Percentiles rank a stretch among this genome's conserved stretches.
Evolutionary conservation across 2,329 filamentous ascomycete genomes (phyloP).

Genomic region (Verticillium klebahnii): DNA sequence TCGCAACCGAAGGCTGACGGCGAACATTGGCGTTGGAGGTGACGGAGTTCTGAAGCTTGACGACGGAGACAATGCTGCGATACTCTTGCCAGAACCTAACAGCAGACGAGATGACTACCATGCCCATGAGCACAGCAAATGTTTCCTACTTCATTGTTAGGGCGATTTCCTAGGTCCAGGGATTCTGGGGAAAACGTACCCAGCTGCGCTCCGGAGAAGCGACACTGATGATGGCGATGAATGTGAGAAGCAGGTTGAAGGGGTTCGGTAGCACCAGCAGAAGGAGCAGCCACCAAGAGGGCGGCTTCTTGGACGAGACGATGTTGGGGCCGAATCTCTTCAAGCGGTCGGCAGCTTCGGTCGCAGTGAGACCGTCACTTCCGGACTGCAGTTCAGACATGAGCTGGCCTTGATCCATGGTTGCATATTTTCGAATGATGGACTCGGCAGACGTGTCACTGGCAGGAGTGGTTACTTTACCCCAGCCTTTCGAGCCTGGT

Average conservation of each 20-base stretch:
- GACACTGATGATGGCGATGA: constrained; percentile 19
- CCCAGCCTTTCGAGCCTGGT: not conserved
- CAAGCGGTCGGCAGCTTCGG: constrained; percentile 16
- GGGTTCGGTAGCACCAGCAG: constrained; percentile 20
- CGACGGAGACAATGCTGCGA: constrained; percentile 19
- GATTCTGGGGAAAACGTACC: constrained; percentile 1
- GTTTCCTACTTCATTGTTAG: not conserved
- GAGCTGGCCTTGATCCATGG: constrained; percentile 11
- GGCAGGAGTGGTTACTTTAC: not conserved
- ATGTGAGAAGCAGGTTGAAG: constrained; percentile 18
- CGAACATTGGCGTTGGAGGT: constrained; percentile 15
- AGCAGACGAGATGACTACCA: constrained; percentile 19
- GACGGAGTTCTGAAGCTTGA: constrained; percentile 19
- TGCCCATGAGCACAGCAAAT: constrained; percentile 19
- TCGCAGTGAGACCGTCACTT: constrained; percentile 14
- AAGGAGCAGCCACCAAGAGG: constrained; percentile 20
- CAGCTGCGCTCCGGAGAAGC: constrained; percentile 13
- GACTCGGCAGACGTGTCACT: constrained; percentile 9
- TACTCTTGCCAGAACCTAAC: constrained; percentile 24
- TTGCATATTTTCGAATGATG: constrained; percentile 15
- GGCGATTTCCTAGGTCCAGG: not conserved
- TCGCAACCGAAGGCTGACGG: constrained; percentile 4
- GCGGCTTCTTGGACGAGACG: constrained; percentile 17
- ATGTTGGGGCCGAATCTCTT: constrained; percentile 17
- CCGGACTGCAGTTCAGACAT: constrained; percentile 16